Evolutionary conservation across 2,329 filamentous ascomycete species (phyloP).

Genomic region (Stagonosporopsis rhizophila): DNA sequence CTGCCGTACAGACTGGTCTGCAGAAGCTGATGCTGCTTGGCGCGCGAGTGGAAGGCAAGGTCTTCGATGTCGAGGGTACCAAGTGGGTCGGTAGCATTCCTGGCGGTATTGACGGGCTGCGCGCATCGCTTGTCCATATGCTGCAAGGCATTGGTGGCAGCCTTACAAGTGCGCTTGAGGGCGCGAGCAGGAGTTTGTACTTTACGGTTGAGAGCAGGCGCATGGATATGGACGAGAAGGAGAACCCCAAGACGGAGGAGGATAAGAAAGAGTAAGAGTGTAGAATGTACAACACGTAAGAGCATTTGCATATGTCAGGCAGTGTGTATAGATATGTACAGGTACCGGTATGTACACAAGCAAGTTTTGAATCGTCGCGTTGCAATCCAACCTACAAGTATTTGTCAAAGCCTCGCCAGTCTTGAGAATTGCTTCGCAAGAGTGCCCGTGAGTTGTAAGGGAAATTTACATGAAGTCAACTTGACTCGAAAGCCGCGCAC

Average conservation of each 20-base stretch:
- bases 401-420: no score
- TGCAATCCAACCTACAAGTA: no score
- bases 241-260: constrained; percentile 44
- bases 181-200: constrained; percentile 81
- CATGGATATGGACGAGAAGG: constrained; percentile 79
- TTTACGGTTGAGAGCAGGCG: constrained; percentile 85
- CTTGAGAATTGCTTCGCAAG: no score
- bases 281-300: constrained; percentile 10
- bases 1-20: constrained; percentile 77
- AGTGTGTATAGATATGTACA: constrained; percentile 30
- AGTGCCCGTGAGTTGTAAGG: no score
- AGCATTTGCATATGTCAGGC: background rate
- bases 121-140: constrained; percentile 80
- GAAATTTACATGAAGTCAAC: no score
- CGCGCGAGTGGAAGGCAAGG: constrained; percentile 82
- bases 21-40: constrained; percentile 88
- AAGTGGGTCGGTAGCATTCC: constrained; percentile 79
- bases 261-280: constrained; percentile 18
- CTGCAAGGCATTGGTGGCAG: constrained; percentile 81
- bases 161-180: constrained; percentile 79
- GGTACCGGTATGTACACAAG: constrained; percentile 11
- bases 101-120: constrained; percentile 80
- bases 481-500: no score
- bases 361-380: no score
- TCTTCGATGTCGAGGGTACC: constrained; percentile 77